Conservation (phyloP, 768 basidiomycete genomes). For the Auricularia auricula-judae region DNA sequence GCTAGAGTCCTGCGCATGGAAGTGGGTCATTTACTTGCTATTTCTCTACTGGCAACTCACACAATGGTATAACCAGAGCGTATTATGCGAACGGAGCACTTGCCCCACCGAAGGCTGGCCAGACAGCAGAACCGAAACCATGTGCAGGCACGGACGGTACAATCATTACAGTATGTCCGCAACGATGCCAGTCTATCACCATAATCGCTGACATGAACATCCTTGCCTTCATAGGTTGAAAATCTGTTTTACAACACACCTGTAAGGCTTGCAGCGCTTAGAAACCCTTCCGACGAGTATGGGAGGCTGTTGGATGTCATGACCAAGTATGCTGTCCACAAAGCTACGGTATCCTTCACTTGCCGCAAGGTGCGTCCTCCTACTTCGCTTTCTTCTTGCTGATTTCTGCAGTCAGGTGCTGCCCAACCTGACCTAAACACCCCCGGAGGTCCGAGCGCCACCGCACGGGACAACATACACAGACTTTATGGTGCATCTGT, state of each 20-base stretch:
- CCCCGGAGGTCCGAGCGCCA: constrained; percentile 42
- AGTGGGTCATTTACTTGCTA: constrained; percentile 39
- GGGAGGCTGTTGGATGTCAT: constrained; percentile 83
- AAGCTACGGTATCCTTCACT: constrained; percentile 74
- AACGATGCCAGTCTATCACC: constrained; percentile 11
- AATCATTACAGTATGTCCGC: constrained; percentile 50
- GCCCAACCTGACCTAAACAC: constrained; percentile 73
- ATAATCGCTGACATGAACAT: background rate
- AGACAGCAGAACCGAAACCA: constrained; percentile 68
- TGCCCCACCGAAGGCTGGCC: constrained; percentile 57
- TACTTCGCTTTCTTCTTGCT: background rate
- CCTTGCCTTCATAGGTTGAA: constrained; percentile 55
- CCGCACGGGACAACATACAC: constrained; percentile 58
- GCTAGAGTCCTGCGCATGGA: constrained; percentile 78
- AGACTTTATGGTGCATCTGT: constrained; percentile 73
- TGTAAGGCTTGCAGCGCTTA: constrained; percentile 73
- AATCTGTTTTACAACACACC: constrained; percentile 93
- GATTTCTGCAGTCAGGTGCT: constrained; percentile 47
- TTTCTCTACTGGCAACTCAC: no score
- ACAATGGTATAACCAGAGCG: constrained; percentile 39
- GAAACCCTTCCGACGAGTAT: constrained; percentile 84
- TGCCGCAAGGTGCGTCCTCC: constrained; percentile 72
- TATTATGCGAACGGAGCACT: constrained; percentile 71
- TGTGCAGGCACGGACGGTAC: constrained; percentile 95
- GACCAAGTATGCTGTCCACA: constrained; percentile 89